Base-by-base conservation (phyloP, 176 grass and related monocot species). In the Triticum aestivum region DNA sequence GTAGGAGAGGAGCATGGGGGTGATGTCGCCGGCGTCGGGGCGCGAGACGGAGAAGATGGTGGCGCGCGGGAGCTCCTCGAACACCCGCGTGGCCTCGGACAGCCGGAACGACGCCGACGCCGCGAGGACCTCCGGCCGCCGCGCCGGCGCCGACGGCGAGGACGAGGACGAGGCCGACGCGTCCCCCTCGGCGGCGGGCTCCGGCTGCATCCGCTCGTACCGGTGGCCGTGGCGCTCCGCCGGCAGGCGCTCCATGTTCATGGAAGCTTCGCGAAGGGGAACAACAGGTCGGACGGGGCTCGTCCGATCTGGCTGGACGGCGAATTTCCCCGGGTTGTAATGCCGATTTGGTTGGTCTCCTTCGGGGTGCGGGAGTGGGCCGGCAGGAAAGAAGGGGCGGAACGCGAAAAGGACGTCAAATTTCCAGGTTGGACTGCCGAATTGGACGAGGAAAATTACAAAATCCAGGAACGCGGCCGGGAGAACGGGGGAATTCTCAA, bases 1-100 rank as follows among this genome's bases (percentile, higher is more conserved):
- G 77, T 99, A 96, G 17, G 94, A 94, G 35, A 96, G 92, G 13
- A 94, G 92, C 94, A 96, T 94, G 70, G 92, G 97, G 30, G 92
- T 96, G 94, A 96, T 96, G 84, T 99, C 97, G 23, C 90, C 91
- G 21, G 89, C 97, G 24, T 99, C 97, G 86, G 97, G 92, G 38
- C 94, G 88, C 47, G 94, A 99, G 12, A 96, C 89, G 42, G 97
- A 83, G 35, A 89, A 84, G 83, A 99, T 95, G 70, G 69, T 80
- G 17, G 92, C 88, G 37, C 88, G 88, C 12, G 97, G 97, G 79
- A 96, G 81, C 83, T 96, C 92, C 32, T 96, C 94, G 75, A 99
- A 99, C 30, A 94, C 88, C 79, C 87, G 82, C 61, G 79, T 89
- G 8, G 73, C 45, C 54, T 96, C 92, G 27, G 83, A 85, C 66